These are phyloP conservation scores for Papiliotrema nemorosa DNA, from an alignment of 1,284 basidiomycete genomes.

Conservation along the genomic window DNA sequence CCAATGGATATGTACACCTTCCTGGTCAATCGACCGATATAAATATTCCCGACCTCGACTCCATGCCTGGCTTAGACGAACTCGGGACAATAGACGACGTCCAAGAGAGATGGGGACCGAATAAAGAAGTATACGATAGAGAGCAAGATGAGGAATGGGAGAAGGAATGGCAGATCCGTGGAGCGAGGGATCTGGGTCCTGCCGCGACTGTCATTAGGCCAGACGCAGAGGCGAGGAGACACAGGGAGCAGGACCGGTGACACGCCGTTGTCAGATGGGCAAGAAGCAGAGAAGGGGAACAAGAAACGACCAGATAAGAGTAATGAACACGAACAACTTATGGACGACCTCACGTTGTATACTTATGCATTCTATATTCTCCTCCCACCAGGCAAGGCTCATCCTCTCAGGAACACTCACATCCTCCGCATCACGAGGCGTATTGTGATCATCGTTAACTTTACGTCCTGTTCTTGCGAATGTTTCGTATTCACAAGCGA, in stretches of 20 bases:
- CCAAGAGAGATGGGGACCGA: slow-evolving; percentile 84
- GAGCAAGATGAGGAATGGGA: slow-evolving; percentile 60
- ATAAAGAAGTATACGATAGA: slow-evolving; percentile 70
- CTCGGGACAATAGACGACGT: slow-evolving; percentile 67
- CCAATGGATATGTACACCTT: slow-evolving; percentile 81
- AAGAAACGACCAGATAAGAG: not conserved
- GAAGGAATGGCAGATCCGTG: slow-evolving; percentile 41
- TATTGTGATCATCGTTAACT: too few species aligned
- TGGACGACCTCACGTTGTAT: too few species aligned
- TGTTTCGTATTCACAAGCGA: too few species aligned
- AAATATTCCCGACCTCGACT: slow-evolving; percentile 53
- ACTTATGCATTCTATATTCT: too few species aligned
- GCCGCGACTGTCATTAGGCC: not conserved
- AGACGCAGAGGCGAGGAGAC: not conserved
- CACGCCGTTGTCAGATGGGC: too few species aligned
- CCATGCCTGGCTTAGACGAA: slow-evolving; percentile 51
- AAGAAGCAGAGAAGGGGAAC: not conserved
- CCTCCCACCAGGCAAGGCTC: too few species aligned
- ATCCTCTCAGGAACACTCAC: too few species aligned
- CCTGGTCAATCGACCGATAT: slow-evolving; percentile 56
- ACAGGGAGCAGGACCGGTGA: not conserved
- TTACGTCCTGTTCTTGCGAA: too few species aligned
- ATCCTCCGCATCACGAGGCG: too few species aligned
- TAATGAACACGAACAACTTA: too few species aligned
- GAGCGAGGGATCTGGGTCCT: not conserved